Evolutionary conservation across 1,139 yeast species (phyloP).

Genomic region (Scheffersomyces lignicola): DNA sequence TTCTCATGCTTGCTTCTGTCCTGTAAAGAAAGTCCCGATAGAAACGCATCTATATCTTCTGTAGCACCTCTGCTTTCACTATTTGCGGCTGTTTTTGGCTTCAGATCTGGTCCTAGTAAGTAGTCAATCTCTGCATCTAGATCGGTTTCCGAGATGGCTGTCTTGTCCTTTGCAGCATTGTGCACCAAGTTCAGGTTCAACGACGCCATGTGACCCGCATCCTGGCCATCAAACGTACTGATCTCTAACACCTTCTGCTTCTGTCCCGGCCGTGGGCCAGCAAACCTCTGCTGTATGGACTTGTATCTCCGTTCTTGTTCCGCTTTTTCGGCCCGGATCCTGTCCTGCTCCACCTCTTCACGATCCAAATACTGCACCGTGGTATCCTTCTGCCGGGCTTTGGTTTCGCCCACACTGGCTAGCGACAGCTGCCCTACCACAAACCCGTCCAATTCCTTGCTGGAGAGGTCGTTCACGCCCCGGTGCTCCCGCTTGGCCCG

Average conservation of each 20-base stretch:
- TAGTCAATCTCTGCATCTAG: conserved; percentile 16
- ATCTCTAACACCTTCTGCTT: conserved; percentile 35
- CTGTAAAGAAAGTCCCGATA: conserved; percentile 1
- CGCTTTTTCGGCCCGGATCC: conserved; percentile 22
- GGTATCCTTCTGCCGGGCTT: background rate
- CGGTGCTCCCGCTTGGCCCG: conserved; percentile 20
- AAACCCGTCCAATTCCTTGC: conserved; percentile 36
- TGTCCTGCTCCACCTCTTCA: conserved; percentile 29
- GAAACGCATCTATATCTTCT: conserved; percentile 5
- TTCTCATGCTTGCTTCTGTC: background rate
- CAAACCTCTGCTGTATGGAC: conserved; percentile 32
- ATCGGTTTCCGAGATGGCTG: conserved; percentile 13
- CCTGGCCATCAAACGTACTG: conserved; percentile 30
- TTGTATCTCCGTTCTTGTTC: conserved; percentile 29
- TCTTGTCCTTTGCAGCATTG: conserved; percentile 7
- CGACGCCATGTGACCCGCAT: conserved; percentile 23
- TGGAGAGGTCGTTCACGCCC: conserved; percentile 24
- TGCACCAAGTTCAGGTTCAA: conserved; percentile 26
- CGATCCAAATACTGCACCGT: conserved; percentile 17
- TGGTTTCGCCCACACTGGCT: conserved; percentile 7
- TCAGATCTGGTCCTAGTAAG: conserved; percentile 8
- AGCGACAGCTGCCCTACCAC: conserved; percentile 30
- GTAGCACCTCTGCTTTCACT: conserved; percentile 1
- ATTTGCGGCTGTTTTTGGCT: conserved; percentile 6
- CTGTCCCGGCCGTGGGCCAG: conserved; percentile 8